Conservation (phyloP, 257 asterid genomes). For the Coffea eugenioides region DNA sequence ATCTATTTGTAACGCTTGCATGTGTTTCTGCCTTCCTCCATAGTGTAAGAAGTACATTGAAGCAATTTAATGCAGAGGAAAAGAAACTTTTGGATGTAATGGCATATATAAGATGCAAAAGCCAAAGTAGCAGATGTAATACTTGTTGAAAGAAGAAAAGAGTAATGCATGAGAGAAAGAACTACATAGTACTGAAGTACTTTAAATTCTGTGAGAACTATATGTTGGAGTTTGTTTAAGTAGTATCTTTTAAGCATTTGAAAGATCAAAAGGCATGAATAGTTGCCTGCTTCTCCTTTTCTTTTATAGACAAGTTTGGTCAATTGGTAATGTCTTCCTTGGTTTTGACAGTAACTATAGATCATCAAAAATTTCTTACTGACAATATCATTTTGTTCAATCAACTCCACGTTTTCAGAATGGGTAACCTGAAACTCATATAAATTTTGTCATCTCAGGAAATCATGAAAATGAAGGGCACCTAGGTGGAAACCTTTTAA, state of each 20-base stretch:
- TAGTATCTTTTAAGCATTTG: not conserved
- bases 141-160: not conserved
- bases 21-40: not conserved
- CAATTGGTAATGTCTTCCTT: not conserved
- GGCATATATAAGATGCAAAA: not conserved
- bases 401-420: too few species aligned
- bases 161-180: too few species aligned
- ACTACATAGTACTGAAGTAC: not conserved
- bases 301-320: not conserved
- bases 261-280: not conserved
- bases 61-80: not conserved
- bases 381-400: not conserved
- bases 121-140: not conserved
- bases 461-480: not conserved
- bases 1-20: not conserved
- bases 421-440: not conserved
- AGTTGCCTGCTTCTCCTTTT: not conserved
- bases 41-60: not conserved
- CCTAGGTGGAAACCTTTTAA: not conserved
- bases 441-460: conserved; percentile 1
- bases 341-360: not conserved
- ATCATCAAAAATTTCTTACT: not conserved
- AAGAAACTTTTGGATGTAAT: not conserved
- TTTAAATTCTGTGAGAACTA: not conserved
- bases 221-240: not conserved